Evolutionary conservation across 495 filamentous ascomycete genomes (phyloP), one percentile per base, ranked within the genome.

Genomic region (Pyronema domesticum): DNA sequence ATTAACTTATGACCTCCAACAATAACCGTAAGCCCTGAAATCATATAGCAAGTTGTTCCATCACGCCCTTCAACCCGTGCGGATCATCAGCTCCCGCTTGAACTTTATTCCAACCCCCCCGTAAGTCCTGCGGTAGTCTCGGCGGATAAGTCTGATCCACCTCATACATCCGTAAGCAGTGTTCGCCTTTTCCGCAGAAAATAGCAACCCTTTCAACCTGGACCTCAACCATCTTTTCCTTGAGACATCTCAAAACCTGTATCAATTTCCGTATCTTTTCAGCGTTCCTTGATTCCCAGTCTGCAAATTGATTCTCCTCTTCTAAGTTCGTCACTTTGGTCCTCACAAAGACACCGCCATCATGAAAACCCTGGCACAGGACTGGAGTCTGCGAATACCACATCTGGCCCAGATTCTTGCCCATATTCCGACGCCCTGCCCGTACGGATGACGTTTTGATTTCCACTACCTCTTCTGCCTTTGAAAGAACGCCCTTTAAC

Each of bases 341-440:
- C 6, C 18, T 43, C 8, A 9, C 11, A 33, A 54, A 54, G 7
- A 42, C 39, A 3, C 39, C 51, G 4, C 36, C 15, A 9, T 14
- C 4, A 44, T 44, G 42, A 17, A 19, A 11, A 1, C 51, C 51
- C 2, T 19, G 18, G 36, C 37, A 44, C 6, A 54, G 15, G 11
- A 54, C 23, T 9, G 51, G 51, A 4, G 51, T 54, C 18, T 37
- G 35, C 5, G 36, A 43, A 11, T 43, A 44, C 51, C 51, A 54
- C 51, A 54, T 54, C 37, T 54, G 51, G 14, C 14, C 7, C 39
- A 46, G 14, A n/a, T 10, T 9, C 18, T 8, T 8, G 7, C 23
- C 19, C 6, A 39, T 18, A 6, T 40, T 54, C 14, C 37, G 44
- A 30, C 1, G 4, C 17, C 18, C 39, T n/a, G 11, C 37, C 6